These are phyloP conservation scores for Pyrenochaeta sp. DNA, from an alignment of 2,329 filamentous ascomycete genomes.

Conservation along the genomic window DNA sequence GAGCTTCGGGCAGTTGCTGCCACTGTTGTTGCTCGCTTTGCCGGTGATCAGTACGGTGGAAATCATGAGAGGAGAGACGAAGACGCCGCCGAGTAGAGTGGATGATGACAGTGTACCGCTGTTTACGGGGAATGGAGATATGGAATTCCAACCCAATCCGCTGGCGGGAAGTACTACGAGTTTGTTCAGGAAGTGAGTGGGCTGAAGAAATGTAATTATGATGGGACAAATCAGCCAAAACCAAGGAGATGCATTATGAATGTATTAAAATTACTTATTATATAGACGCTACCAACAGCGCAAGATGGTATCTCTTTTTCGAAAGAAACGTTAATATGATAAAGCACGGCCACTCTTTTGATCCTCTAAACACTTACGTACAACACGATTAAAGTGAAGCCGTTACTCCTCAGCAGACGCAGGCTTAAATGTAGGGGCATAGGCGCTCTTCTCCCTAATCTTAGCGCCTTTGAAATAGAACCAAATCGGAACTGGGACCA, in stretches of 20 bases:
- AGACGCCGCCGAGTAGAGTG: slow-evolving; percentile 53
- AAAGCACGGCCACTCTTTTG: background rate
- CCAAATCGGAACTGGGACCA: slow-evolving; percentile 57
- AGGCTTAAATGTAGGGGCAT: slow-evolving; percentile 49
- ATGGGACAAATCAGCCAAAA: too few relatives aligned
- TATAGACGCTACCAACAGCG: background rate
- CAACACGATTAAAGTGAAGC: background rate
- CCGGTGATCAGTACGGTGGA: slow-evolving; percentile 68
- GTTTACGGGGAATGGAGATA: slow-evolving; percentile 43
- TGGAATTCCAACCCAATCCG: slow-evolving; percentile 60
- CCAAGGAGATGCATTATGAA: too few relatives aligned
- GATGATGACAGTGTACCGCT: slow-evolving; percentile 52
- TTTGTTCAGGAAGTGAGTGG: slow-evolving; percentile 28
- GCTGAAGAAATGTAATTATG: background rate
- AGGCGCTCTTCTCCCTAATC: slow-evolving; percentile 55
- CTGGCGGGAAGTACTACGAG: slow-evolving; percentile 46
- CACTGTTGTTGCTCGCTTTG: slow-evolving; percentile 66
- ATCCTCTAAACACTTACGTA: background rate
- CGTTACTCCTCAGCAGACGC: slow-evolving; percentile 11
- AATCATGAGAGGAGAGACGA: slow-evolving; percentile 62
- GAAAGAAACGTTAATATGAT: background rate
- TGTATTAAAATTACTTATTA: too few relatives aligned
- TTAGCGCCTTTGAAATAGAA: slow-evolving; percentile 56
- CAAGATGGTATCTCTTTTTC: background rate
- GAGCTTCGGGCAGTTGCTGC: slow-evolving; percentile 71